Conservation (phyloP, 2,329 filamentous ascomycete genomes). For the Sporothrix phasma region DNA sequence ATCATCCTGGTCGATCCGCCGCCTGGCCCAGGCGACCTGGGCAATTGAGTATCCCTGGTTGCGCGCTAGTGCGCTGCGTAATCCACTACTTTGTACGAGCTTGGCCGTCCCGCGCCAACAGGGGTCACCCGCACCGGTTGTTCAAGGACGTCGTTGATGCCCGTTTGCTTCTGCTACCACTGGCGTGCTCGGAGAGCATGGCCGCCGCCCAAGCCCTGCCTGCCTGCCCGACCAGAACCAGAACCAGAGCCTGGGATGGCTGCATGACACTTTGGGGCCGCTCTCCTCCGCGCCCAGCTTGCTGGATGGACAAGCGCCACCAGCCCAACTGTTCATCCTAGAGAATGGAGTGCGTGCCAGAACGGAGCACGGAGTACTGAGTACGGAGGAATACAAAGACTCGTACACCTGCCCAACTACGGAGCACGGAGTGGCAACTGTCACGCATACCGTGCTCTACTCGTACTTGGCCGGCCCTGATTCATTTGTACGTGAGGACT, state of each 20-base stretch:
- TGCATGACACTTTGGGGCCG: constrained; percentile 9
- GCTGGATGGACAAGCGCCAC: constrained; percentile 10
- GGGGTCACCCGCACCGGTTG: constrained; percentile 16
- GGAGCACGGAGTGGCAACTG: not conserved
- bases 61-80: constrained; percentile 18
- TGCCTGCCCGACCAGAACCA: not conserved
- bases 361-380: not conserved
- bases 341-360: not conserved
- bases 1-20: constrained; percentile 11
- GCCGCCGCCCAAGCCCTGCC: not conserved
- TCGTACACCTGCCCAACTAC: not conserved
- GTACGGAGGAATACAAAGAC: no score
- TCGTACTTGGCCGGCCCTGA: not conserved
- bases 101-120: constrained; percentile 16
- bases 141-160: not conserved
- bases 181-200: not conserved
- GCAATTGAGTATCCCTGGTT: constrained; percentile 1
- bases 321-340: not conserved
- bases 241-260: not conserved
- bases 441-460: not conserved
- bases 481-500: not conserved
- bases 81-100: constrained; percentile 17
- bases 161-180: not conserved
- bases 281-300: not conserved
- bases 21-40: constrained; percentile 9